phyloP scores from a whole-genome alignment of 805 yeast genomes.

The Candida pseudofarinosa region DNA sequence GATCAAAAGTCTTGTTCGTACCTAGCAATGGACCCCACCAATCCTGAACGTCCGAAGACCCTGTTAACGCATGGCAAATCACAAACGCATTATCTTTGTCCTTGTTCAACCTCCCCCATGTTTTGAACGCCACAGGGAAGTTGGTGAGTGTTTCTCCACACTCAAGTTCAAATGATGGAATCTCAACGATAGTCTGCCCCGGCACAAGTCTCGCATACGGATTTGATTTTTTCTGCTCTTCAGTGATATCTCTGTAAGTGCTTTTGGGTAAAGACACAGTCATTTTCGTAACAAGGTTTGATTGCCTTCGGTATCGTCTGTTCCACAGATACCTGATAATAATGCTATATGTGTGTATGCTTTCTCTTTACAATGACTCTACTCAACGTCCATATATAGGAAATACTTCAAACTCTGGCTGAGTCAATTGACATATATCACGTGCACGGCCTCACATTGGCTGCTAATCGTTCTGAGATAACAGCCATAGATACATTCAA shows the following conservation, averaged over 20 bases:
- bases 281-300: not conserved
- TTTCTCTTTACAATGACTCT: not conserved
- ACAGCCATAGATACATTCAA: no score
- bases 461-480: not conserved
- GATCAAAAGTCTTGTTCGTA: slow-evolving; percentile 82
- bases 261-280: slow-evolving; percentile 9
- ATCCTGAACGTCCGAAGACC: slow-evolving; percentile 90
- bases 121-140: slow-evolving; percentile 91
- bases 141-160: slow-evolving; percentile 69
- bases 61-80: slow-evolving; percentile 95
- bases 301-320: not conserved
- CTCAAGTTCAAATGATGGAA: slow-evolving; percentile 74
- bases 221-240: slow-evolving; percentile 50
- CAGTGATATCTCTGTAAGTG: slow-evolving; percentile 37
- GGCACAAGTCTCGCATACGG: slow-evolving; percentile 67
- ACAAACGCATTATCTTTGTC: slow-evolving; percentile 72
- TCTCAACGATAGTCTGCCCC: slow-evolving; percentile 72
- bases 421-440: not conserved
- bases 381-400: not conserved
- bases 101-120: slow-evolving; percentile 86
- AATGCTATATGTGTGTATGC: not conserved
- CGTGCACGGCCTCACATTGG: not conserved
- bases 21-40: slow-evolving; percentile 99
- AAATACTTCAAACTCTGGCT: not conserved
- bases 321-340: not conserved